Evolutionary conservation across 129 eudicot species (phyloP), one percentile per base, ranked within the genome.

Genomic region (Helichrysum umbraculigerum): DNA sequence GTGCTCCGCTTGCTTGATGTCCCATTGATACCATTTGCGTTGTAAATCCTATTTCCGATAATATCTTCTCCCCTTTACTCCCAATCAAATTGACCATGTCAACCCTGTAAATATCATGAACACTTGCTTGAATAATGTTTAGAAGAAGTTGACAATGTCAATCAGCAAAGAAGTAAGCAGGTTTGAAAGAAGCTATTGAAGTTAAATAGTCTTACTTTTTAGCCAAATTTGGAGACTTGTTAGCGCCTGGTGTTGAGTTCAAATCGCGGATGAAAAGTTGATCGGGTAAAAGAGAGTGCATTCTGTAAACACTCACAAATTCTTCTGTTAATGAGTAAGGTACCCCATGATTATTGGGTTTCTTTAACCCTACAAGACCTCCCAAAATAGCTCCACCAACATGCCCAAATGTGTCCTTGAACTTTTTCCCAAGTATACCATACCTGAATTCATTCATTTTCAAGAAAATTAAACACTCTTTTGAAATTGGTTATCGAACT

Each of bases 21-120:
- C 94, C 90, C 94, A 88, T 88, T 57, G 94, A 88, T 44, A 86
- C 90, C 85, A 88, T 84, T 68, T 64, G 85, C 74, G 72, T 86
- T 10, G 77, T 60, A 33, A 86, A 82, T 44, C 94, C 94, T 59
- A 82, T 79, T 39, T 80, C 66, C 15, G 82, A 71, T 51, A 88
- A 51, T 10, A 75, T 62, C 74, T 82, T 76, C 65, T 79, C 83
- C 56, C 87, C 87, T 61, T 64, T 65, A 57, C 34, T 4, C 57
- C 87, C 94, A 74, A 79, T 70, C 77, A 88, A 17, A 30, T 82
- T 71, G 6, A 19, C 30, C 87, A 88, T 81, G 34, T 80, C 80
- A 62, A 88, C 19, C 82, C 90, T 86, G 66, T 39, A 60, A 35
- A 7, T 19, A 44, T 8, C 77, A 73, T 28, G 47, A 72, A 1